These are phyloP conservation scores for Calonectria pteridis DNA, from an alignment of 2,329 filamentous ascomycete genomes.

Conservation along the genomic window DNA sequence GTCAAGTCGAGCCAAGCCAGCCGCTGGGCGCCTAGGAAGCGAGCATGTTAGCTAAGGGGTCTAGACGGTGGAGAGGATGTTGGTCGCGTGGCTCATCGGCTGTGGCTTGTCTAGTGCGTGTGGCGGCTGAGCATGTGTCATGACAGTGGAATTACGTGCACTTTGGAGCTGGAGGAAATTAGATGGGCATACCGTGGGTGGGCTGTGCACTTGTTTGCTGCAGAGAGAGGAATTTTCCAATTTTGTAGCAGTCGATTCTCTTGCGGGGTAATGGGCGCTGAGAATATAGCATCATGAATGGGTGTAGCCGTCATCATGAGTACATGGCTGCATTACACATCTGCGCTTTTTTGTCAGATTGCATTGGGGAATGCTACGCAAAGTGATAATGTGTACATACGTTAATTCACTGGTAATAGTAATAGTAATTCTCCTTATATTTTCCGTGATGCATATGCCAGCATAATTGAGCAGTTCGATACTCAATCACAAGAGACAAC, in stretches of 20 bases:
- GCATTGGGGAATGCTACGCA: background rate
- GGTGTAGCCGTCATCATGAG: background rate
- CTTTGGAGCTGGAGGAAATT: background rate
- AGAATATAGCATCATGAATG: background rate
- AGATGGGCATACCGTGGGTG: background rate
- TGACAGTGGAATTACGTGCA: background rate
- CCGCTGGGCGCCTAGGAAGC: background rate
- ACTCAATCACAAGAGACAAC: background rate
- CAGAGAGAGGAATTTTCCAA: background rate
- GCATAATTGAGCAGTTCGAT: background rate
- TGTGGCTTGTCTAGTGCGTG: constrained; percentile 1
- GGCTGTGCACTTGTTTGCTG: background rate
- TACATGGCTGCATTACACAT: background rate
- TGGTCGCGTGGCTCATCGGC: background rate
- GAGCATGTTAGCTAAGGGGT: background rate
- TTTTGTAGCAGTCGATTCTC: background rate
- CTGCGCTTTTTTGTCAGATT: background rate
- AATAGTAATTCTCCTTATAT: background rate
- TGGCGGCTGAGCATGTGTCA: background rate
- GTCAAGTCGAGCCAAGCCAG: background rate
- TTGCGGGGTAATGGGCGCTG: background rate
- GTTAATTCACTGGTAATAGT: background rate
- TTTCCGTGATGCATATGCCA: background rate
- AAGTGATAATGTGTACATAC: background rate
- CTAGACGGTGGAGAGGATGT: no score